phyloP scores from a whole-genome alignment of 1,284 basidiomycete species.

The Austroboletus novae-zelandiae region DNA sequence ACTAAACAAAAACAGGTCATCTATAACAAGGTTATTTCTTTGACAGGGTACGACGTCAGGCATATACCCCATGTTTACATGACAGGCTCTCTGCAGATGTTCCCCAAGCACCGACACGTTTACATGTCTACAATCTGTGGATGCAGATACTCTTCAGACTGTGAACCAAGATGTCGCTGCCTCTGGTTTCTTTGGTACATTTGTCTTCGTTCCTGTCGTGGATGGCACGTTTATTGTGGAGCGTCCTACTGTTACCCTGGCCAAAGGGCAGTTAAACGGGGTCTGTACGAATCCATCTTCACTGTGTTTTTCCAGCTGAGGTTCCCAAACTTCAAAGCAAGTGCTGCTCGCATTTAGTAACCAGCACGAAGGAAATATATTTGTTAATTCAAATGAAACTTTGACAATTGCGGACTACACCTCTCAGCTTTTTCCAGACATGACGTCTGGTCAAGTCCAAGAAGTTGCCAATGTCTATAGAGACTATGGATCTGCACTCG shows the following conservation, averaged over 20 bases:
- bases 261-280: slow-evolving; percentile 16
- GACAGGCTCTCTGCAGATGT: slow-evolving; percentile 19
- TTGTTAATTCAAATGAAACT: slow-evolving; percentile 13
- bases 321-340: slow-evolving; percentile 2
- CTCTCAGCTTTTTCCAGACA: slow-evolving; percentile 22
- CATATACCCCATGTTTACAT: not conserved
- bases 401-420: slow-evolving; percentile 17
- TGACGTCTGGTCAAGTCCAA: slow-evolving; percentile 7
- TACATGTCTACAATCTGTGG: slow-evolving; percentile 25
- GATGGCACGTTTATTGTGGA: slow-evolving; percentile 36
- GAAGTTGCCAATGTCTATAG: slow-evolving; percentile 12
- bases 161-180: slow-evolving; percentile 16
- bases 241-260: slow-evolving; percentile 27
- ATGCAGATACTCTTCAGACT: slow-evolving; percentile 17
- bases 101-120: slow-evolving; percentile 19
- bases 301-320: not conserved
- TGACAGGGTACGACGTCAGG: slow-evolving; percentile 11
- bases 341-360: slow-evolving; percentile 13
- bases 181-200: slow-evolving; percentile 29
- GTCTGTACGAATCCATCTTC: not conserved
- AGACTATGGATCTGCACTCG: slow-evolving; percentile 8
- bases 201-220: slow-evolving; percentile 31
- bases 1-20: slow-evolving; percentile 13
- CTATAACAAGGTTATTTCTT: slow-evolving; percentile 15
- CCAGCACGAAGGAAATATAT: slow-evolving; percentile 16